Evolutionary conservation across 768 basidiomycete genomes (phyloP), one percentile per base, ranked within the genome.

Genomic region (Agaricus subrufescens): DNA sequence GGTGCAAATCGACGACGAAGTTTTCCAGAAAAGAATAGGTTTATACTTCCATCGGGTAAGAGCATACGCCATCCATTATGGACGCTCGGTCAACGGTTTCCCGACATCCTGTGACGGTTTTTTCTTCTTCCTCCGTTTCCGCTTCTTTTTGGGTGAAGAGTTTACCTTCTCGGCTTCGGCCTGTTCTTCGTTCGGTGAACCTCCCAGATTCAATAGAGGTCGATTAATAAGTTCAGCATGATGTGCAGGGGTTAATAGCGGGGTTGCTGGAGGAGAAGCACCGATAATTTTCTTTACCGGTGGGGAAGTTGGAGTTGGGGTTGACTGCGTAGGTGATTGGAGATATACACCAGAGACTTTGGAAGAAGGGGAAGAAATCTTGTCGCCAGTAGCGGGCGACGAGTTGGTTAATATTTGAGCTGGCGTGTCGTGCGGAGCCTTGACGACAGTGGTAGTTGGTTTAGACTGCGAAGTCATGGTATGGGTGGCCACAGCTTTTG

Each of bases 191-290:
- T 67, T 71, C 9, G 66, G 52, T 50, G 75, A 79, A 1, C 82
- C 82, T 40, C 67, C 69, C 10, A 87, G 73, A 62, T 87, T 87
- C 27, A 88, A 69, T 19, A 87, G 58, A 12, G 82, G 79, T 3
- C 71, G 56, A 49, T 72, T 71, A 23, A 71, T 56, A 26, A 73
- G 55, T 2, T 59, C 62, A 26, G 60, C 46, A 14, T 27, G 25
- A 25, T 44, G 47, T 10, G n/a, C 46, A 31, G 46, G 46, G 37
- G 54, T 29, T 11, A 39, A 46, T 11, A 68, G 62, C 56, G 66
- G 65, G 6, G 56, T 58, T 8, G 58, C 23, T 38, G 55, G 58
- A 15, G 52, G 54, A 44, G 52, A 50, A 29, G 47, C 25, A 25
- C 56, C 58, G 19, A 50, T 23, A 25, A 34, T 12, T 19, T 52